These are phyloP conservation scores for Candida ipomoeae DNA, from an alignment of 805 yeast species.

Conservation along the genomic window DNA sequence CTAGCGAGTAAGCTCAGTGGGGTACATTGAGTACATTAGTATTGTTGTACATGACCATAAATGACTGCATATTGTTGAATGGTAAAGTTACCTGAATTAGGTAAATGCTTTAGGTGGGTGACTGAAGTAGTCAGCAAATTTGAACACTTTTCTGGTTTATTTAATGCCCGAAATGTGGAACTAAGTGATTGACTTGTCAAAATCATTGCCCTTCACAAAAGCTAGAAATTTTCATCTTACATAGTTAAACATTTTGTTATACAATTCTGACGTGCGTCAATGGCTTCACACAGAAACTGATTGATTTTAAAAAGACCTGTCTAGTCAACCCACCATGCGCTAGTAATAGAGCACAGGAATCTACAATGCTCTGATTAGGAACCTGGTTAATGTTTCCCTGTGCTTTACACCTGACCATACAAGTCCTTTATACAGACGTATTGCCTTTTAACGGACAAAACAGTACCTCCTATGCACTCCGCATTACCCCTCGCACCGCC, in stretches of 20 bases:
- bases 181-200: background rate
- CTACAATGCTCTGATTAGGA: no score
- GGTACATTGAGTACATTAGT: background rate
- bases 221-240: no score
- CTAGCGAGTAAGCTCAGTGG: background rate
- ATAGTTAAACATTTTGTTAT: background rate
- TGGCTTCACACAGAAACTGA: background rate
- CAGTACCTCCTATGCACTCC: constrained; percentile 1
- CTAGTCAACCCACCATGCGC: no score
- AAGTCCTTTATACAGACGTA: no score
- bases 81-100: background rate
- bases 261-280: background rate
- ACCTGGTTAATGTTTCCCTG: no score
- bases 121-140: no score
- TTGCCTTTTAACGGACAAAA: background rate
- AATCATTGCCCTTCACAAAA: background rate
- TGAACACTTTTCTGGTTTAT: no score
- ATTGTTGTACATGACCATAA: background rate
- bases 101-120: background rate
- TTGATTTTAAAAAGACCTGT: no score
- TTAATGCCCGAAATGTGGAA: background rate
- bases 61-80: background rate
- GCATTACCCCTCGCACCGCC: background rate
- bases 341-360: no score
- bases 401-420: no score